Evolutionary conservation across 305 asterid species (phyloP).

Genomic region (Salvia sclarea): DNA sequence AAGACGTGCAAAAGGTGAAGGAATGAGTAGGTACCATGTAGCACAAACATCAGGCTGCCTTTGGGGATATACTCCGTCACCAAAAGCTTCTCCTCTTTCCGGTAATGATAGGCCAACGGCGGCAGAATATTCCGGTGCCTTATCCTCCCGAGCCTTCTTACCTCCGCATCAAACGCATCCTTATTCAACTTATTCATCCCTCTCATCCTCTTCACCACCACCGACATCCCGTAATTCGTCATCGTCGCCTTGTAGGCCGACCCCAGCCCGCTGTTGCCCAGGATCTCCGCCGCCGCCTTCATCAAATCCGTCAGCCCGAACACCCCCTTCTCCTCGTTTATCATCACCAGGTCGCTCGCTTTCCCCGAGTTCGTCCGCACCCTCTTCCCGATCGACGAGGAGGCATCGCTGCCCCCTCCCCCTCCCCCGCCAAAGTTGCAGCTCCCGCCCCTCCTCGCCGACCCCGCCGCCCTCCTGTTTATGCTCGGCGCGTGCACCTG

Average conservation of each 20-base stretch:
- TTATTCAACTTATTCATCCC: slow-evolving; percentile 67
- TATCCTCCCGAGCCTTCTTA: slow-evolving; percentile 59
- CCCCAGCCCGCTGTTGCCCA: slow-evolving; percentile 81
- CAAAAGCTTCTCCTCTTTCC: slow-evolving; percentile 86
- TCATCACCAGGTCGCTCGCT: slow-evolving; percentile 57
- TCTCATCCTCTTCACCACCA: slow-evolving; percentile 82
- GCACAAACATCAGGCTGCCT: slow-evolving; percentile 72
- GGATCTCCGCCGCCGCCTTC: slow-evolving; percentile 97
- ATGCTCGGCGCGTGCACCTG: slow-evolving; percentile 44
- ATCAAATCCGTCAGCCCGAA: slow-evolving; percentile 81
- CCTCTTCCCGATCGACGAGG: slow-evolving; percentile 16
- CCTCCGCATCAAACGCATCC: slow-evolving; percentile 64
- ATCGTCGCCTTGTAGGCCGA: slow-evolving; percentile 81
- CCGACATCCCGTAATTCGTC: slow-evolving; percentile 56
- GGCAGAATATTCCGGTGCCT: slow-evolving; percentile 66
- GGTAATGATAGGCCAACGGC: slow-evolving; percentile 81
- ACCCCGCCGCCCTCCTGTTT: slow-evolving; percentile 39
- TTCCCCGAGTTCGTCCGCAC: slow-evolving; percentile 23
- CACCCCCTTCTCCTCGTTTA: slow-evolving; percentile 65
- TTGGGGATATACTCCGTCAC: slow-evolving; percentile 62
- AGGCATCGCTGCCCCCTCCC: too few species aligned
- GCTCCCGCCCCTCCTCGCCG: slow-evolving; percentile 20
- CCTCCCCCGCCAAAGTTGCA: slow-evolving; percentile 6
- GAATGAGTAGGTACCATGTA: slow-evolving; percentile 64
- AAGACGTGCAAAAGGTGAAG: not conserved